Evolutionary conservation across 139 green algal genomes (phyloP).

Genomic region (Chlorella sp.): DNA sequence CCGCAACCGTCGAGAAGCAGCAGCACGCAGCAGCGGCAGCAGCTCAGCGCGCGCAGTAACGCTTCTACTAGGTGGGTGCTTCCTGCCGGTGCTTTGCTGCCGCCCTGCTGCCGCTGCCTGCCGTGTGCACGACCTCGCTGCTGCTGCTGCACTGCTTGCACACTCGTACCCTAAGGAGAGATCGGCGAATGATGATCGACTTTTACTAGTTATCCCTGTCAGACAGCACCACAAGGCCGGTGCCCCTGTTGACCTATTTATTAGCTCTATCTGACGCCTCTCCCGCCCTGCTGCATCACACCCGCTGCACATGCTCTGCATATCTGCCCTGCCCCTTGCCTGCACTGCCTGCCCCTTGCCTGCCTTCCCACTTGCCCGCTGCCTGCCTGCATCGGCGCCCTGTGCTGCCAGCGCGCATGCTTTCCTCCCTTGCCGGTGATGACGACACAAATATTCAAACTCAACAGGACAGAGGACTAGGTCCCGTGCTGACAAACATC

Average conservation of each 20-base stretch:
- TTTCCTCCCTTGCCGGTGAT: slow-evolving; percentile 45
- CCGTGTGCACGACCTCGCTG: not conserved
- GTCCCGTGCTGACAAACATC: slow-evolving; percentile 59
- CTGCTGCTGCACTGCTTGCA: not conserved
- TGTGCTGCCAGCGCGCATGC: not conserved
- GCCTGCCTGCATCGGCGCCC: not conserved
- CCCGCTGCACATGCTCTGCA: not conserved
- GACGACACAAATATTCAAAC: slow-evolving; percentile 74
- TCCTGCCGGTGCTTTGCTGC: not conserved
- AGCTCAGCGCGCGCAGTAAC: not conserved
- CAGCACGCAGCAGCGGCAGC: not conserved
- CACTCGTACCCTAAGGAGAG: too few species aligned
- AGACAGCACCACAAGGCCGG: slow-evolving; percentile 64
- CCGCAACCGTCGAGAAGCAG: not conserved
- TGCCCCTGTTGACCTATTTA: slow-evolving; percentile 61
- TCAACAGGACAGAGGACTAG: slow-evolving; percentile 77
- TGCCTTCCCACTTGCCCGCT: not conserved
- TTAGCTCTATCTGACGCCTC: slow-evolving; percentile 87
- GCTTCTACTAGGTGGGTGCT: not conserved
- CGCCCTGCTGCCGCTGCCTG: not conserved
- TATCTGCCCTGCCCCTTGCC: too few species aligned
- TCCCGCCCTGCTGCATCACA: not conserved
- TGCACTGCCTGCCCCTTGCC: not conserved
- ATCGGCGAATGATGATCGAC: slow-evolving; percentile 37
- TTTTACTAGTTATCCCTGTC: slow-evolving; percentile 84